These are phyloP conservation scores for Chalaropsis ovoidea DNA, from an alignment of 2,329 filamentous ascomycete genomes.

Conservation along the genomic window DNA sequence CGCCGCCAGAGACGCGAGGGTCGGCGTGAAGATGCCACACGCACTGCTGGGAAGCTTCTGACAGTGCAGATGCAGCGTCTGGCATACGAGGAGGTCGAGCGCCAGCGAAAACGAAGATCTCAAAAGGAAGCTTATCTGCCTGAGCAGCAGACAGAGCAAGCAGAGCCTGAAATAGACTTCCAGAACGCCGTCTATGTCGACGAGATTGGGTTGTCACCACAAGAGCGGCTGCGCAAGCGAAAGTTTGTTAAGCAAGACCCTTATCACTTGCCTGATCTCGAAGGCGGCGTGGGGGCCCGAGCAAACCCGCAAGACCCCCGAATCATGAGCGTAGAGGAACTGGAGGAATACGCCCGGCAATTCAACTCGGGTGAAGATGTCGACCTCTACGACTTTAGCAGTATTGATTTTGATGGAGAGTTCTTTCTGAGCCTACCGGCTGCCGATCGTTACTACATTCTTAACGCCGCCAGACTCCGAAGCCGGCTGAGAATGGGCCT, in stretches of 20 bases:
- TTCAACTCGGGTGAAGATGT: conserved; percentile 90
- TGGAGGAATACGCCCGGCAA: conserved; percentile 87
- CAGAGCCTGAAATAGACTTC: conserved; percentile 53
- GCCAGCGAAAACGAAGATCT: conserved; percentile 36
- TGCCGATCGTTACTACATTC: conserved; percentile 88
- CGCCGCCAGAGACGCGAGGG: conserved; percentile 76
- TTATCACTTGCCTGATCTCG: conserved; percentile 85
- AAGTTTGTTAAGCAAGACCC: conserved; percentile 86
- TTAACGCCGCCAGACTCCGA: conserved; percentile 82
- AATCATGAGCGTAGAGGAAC: conserved; percentile 89
- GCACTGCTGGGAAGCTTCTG: conserved; percentile 82
- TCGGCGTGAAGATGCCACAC: conserved; percentile 78
- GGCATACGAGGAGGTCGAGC: conserved; percentile 73
- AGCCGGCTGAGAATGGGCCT: conserved; percentile 90
- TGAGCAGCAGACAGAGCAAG: conserved; percentile 28
- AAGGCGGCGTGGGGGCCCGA: conserved; percentile 71
- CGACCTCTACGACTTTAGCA: conserved; percentile 87
- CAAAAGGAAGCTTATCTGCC: conserved; percentile 37
- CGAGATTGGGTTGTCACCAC: conserved; percentile 70
- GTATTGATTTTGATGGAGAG: conserved; percentile 93
- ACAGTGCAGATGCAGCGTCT: conserved; percentile 88
- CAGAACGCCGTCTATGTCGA: conserved; percentile 76
- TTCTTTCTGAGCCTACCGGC: conserved; percentile 89
- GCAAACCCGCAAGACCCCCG: conserved; percentile 82
- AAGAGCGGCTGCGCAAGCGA: conserved; percentile 62